These are phyloP conservation scores for Vaccinium vitisidaea DNA, from an alignment of 148 eudicot genomes.

Conservation along the genomic window DNA sequence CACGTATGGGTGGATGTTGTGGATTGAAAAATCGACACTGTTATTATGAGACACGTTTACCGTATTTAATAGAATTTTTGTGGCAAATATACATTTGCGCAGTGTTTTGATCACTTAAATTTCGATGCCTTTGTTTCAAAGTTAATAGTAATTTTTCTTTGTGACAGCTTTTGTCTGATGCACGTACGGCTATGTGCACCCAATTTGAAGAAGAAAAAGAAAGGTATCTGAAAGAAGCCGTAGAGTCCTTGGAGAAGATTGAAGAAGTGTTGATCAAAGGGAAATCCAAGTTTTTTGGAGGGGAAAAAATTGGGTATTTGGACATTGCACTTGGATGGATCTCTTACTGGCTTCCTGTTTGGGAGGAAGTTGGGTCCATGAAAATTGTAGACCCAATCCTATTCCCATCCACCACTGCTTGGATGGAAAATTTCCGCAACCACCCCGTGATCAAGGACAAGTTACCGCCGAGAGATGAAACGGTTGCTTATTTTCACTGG, in stretches of 20 bases:
- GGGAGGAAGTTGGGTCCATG: constrained; percentile 26
- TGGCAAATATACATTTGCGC: not conserved
- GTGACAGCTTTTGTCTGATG: not conserved
- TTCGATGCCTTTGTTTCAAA: no score
- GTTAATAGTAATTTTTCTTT: not conserved
- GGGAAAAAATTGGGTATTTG: constrained; percentile 28
- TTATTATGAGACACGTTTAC: no score
- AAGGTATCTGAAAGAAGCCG: constrained; percentile 6
- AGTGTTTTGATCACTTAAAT: not conserved
- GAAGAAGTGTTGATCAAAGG: constrained; percentile 26
- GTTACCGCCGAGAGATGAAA: constrained; percentile 25
- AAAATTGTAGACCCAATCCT: constrained; percentile 20
- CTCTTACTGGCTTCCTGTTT: constrained; percentile 13
- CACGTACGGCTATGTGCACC: not conserved
- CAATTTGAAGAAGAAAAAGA: constrained; percentile 21
- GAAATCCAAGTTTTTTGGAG: constrained; percentile 25
- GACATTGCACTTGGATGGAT: constrained; percentile 31
- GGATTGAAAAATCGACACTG: no score
- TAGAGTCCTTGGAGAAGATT: constrained; percentile 23
- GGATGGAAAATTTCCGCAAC: constrained; percentile 22
- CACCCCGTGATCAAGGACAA: constrained; percentile 18
- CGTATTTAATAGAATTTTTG: no score
- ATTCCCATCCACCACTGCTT: constrained; percentile 20
- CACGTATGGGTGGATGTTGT: no score
- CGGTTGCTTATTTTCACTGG: constrained; percentile 1